Percentiles rank a stretch among this genome's conserved stretches.
Conservation (phyloP, 75 land plant genomes). For the Selaginella moellendorffii region DNA sequence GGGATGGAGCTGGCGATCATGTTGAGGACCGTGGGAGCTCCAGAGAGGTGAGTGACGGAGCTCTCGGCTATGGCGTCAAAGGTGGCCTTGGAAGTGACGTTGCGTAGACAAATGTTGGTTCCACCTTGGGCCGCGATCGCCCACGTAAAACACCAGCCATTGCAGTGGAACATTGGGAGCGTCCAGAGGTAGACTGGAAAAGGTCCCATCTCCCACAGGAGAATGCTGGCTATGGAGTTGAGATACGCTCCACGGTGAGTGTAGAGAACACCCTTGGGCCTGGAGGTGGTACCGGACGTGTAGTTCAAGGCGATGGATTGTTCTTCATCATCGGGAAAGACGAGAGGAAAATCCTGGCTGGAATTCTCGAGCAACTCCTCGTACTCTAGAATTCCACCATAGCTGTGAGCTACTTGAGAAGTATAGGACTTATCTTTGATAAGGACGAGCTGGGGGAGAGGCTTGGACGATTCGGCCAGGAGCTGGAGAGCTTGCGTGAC, state of each 20-base stretch:
- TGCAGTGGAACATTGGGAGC: background rate
- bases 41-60: background rate
- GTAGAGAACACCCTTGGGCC: background rate
- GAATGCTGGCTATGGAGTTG: background rate
- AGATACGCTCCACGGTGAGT: background rate
- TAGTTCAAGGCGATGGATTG: background rate
- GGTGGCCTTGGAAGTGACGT: background rate
- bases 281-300: background rate
- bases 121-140: background rate
- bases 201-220: background rate
- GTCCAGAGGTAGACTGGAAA: background rate
- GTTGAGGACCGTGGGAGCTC: background rate
- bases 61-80: background rate
- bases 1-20: background rate
- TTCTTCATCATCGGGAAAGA: background rate
- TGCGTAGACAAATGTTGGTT: background rate
- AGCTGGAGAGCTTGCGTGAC: slow-evolving; percentile 50
- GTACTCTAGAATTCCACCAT: too few relatives aligned
- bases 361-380: background rate
- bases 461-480: slow-evolving; percentile 12
- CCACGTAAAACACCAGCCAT: background rate
- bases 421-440: too few relatives aligned
- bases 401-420: too few relatives aligned
- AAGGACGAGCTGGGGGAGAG: too few relatives aligned
- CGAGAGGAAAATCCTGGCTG: background rate